Evolutionary conservation across 306 rosid genomes (phyloP).

Genomic region (Pyrus bretschneideri): DNA sequence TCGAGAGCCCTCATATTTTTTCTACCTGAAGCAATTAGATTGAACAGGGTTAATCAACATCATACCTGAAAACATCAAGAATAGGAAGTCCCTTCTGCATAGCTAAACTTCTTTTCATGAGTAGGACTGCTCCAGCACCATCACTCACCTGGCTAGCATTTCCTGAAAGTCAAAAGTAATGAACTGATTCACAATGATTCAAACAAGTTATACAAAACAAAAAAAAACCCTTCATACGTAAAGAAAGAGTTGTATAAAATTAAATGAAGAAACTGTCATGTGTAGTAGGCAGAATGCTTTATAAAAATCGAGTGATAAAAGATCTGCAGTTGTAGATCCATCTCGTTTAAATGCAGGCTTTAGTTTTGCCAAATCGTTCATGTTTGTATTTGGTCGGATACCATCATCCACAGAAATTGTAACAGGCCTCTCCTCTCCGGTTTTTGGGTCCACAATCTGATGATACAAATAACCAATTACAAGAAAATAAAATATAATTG

Average conservation of each 20-base stretch:
- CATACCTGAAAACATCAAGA: constrained; percentile 74
- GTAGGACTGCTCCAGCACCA: constrained; percentile 93
- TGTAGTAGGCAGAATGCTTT: constrained; percentile 11
- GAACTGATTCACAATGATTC: neutral
- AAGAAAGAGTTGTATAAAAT: neutral
- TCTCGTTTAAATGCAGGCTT: constrained; percentile 74
- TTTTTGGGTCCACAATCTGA: constrained; percentile 78
- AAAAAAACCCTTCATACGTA: neutral
- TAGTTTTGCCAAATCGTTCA: constrained; percentile 61
- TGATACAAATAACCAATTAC: constrained; percentile 16
- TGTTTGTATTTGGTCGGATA: constrained; percentile 54
- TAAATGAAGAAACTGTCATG: neutral
- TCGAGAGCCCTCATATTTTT: neutral
- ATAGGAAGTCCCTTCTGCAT: constrained; percentile 73
- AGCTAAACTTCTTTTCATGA: constrained; percentile 85
- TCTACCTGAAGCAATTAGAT: neutral
- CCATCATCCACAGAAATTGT: constrained; percentile 75
- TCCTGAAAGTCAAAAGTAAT: constrained; percentile 38
- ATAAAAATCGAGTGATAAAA: neutral
- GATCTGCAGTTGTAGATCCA: constrained; percentile 90
- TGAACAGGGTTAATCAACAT: neutral
- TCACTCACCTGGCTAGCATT: constrained; percentile 92
- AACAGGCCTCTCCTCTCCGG: constrained; percentile 64
- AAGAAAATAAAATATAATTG: constrained; percentile 1
- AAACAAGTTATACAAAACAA: neutral